Percentiles rank a stretch among this genome's conserved stretches.
Evolutionary conservation across 106 monocot species (phyloP).

Genomic region (Dendrobium chrysotoxum): DNA sequence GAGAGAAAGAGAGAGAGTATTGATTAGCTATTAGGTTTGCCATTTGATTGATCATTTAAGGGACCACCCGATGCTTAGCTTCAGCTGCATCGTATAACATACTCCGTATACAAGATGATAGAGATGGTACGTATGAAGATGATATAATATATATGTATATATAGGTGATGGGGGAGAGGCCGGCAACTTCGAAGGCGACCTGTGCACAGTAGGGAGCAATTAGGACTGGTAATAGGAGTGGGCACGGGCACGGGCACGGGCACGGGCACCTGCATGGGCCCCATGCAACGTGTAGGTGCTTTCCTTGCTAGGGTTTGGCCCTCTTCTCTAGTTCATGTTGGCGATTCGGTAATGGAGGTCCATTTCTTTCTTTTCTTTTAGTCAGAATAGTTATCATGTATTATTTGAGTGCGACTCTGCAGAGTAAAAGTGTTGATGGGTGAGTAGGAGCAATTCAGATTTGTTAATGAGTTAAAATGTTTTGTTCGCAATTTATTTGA

Average conservation of each 20-base stretch:
- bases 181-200: background rate
- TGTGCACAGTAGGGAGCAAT: background rate
- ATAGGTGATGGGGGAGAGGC: background rate
- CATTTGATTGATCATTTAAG: background rate
- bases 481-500: too few species aligned
- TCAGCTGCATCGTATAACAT: background rate
- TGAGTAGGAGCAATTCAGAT: too few species aligned
- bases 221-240: too few species aligned
- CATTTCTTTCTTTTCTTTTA: too few species aligned
- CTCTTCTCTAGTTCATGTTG: background rate
- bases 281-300: background rate
- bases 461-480: too few species aligned
- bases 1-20: background rate
- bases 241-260: background rate
- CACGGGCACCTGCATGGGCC: slow-evolving; percentile 1
- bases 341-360: too few species aligned
- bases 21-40: background rate
- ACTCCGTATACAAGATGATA: background rate
- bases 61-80: background rate
- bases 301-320: background rate
- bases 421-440: too few species aligned
- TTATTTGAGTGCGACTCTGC: too few species aligned
- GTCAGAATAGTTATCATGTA: too few species aligned
- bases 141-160: background rate
- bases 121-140: background rate